A percentile compares a stretch with the other conserved stretches of the same genome.
phyloP scores from a whole-genome alignment of 1,284 basidiomycete genomes.

The Cutaneotrichosporon sp. region DNA sequence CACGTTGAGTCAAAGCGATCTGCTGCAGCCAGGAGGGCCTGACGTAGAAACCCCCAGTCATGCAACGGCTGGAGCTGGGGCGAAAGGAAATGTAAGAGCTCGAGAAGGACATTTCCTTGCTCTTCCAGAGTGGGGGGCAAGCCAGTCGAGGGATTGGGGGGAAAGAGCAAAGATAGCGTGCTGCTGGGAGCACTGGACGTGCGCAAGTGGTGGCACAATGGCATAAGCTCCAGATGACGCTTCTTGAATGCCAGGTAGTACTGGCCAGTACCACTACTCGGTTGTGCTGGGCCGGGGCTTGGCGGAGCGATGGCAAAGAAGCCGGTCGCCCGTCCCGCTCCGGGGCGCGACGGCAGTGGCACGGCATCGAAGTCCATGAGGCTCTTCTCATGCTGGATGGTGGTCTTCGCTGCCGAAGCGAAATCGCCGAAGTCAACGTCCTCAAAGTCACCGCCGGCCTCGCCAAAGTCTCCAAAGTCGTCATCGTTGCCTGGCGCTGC shows the following conservation, averaged over 20 bases:
- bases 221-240: constrained; percentile 34
- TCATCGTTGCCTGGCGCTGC: constrained; percentile 20
- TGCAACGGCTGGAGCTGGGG: constrained; percentile 59
- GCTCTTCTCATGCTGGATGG: constrained; percentile 26
- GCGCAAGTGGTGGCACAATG: constrained; percentile 38
- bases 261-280: constrained; percentile 23
- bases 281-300: constrained; percentile 2
- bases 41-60: constrained; percentile 59
- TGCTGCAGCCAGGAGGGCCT: constrained; percentile 68
- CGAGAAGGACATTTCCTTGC: constrained; percentile 34
- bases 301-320: constrained; percentile 46
- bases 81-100: constrained; percentile 59
- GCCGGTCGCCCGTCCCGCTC: constrained; percentile 34
- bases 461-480: constrained; percentile 44
- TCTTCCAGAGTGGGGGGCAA: constrained; percentile 25
- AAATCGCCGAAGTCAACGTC: constrained; percentile 92
- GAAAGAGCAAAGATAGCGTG: constrained; percentile 54
- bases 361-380: constrained; percentile 48
- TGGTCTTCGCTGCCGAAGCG: constrained; percentile 30
- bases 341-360: constrained; percentile 42
- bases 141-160: constrained; percentile 49
- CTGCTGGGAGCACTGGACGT: constrained; percentile 57
- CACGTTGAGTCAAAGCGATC: constrained; percentile 82
- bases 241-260: constrained; percentile 40
- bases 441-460: constrained; percentile 34